A percentile compares a stretch with the other conserved stretches of the same genome.
These are phyloP conservation scores for Cephaloascus fragrans DNA, from an alignment of 805 yeast species.

Conservation along the genomic window DNA sequence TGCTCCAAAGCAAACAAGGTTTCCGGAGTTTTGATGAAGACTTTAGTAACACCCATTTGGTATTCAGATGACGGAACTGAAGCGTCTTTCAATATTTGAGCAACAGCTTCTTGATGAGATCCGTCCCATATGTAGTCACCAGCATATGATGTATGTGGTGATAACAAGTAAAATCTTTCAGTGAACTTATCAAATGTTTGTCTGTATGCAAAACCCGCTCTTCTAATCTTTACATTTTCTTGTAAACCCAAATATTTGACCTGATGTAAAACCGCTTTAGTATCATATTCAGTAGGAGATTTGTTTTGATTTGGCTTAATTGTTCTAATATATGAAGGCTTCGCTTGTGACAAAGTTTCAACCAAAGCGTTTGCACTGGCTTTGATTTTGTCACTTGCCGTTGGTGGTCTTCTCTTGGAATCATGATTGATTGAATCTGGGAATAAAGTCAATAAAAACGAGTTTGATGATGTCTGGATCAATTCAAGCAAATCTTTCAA, in stretches of 20 bases:
- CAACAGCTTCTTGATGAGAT: constrained; percentile 42
- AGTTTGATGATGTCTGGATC: constrained; percentile 59
- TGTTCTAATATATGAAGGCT: constrained; percentile 94
- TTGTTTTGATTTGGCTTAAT: constrained; percentile 94
- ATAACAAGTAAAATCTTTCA: constrained; percentile 82
- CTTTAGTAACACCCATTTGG: constrained; percentile 87
- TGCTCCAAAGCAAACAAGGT: constrained; percentile 92
- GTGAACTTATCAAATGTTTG: constrained; percentile 95
- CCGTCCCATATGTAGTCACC: constrained; percentile 56
- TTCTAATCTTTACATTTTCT: constrained; percentile 93
- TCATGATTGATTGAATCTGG: constrained; percentile 59
- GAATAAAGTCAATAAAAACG: constrained; percentile 49
- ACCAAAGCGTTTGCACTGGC: constrained; percentile 84
- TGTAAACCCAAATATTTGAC: constrained; percentile 91
- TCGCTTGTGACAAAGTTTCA: constrained; percentile 80
- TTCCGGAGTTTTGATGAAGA: constrained; percentile 94
- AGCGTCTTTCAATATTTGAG: constrained; percentile 38
- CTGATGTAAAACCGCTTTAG: constrained; percentile 86
- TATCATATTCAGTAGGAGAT: constrained; percentile 83
- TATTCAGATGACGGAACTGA: constrained; percentile 73
- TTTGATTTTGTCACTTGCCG: constrained; percentile 93
- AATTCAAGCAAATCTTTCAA: constrained; percentile 80
- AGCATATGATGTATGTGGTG: constrained; percentile 89
- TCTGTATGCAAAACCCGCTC: constrained; percentile 98
- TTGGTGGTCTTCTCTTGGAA: constrained; percentile 77